Evolutionary conservation across 1,139 yeast species (phyloP).

Genomic region (Nakaseomyces sp.): DNA sequence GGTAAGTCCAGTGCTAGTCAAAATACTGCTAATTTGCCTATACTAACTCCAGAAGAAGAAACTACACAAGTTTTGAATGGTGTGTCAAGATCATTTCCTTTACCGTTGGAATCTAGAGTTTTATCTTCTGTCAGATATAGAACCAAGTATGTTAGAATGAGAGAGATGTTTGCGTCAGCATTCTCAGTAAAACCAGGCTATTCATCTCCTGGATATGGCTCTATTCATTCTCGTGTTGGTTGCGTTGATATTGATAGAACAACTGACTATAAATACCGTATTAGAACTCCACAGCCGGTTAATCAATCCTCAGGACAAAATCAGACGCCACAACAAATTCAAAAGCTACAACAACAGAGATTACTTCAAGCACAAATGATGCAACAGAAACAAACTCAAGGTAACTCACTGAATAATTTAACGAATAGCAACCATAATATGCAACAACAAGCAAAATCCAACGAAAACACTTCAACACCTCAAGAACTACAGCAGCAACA

Average conservation of each 20-base stretch:
- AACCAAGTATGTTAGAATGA: slow-evolving; percentile 65
- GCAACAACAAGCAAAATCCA: slow-evolving; percentile 8
- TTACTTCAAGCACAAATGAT: slow-evolving; percentile 31
- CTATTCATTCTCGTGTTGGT: slow-evolving; percentile 69
- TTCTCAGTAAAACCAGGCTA: slow-evolving; percentile 33
- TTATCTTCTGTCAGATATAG: slow-evolving; percentile 63
- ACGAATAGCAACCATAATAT: slow-evolving; percentile 14
- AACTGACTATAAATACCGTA: slow-evolving; percentile 48
- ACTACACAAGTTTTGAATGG: slow-evolving; percentile 90
- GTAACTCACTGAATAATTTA: slow-evolving; percentile 21
- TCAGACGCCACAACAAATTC: slow-evolving; percentile 41
- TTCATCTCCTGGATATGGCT: slow-evolving; percentile 40
- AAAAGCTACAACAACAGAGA: slow-evolving; percentile 33
- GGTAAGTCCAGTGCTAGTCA: slow-evolving; percentile 4
- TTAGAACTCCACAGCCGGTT: slow-evolving; percentile 50
- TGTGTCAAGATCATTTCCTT: slow-evolving; percentile 68
- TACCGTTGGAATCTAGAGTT: slow-evolving; percentile 73
- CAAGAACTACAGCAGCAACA: slow-evolving; percentile 8
- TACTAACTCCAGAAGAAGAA: slow-evolving; percentile 69
- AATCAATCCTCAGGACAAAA: slow-evolving; percentile 18
- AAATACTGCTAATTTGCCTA: slow-evolving; percentile 8
- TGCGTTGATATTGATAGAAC: slow-evolving; percentile 59
- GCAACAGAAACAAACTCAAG: slow-evolving; percentile 29
- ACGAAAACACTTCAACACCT: neutral
- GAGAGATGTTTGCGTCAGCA: slow-evolving; percentile 67